Evolutionary conservation across 179 eudicot genomes (phyloP).

Genomic region (Heliamphora pulchella): DNA sequence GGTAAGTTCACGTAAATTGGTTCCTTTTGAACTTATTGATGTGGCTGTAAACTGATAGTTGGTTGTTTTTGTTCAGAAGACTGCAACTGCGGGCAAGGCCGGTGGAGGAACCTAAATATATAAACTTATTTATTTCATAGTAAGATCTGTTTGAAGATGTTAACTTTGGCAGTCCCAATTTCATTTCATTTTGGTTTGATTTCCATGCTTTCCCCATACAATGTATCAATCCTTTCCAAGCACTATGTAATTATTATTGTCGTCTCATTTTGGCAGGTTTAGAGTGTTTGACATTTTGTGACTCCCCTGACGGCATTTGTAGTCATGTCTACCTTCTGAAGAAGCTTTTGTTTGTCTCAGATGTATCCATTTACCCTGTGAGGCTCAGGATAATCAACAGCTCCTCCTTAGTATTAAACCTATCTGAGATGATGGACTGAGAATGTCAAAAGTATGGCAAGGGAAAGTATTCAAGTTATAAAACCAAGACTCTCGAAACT

Average conservation of each 20-base stretch:
- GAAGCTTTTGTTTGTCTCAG: constrained; percentile 8
- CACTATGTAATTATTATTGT: background rate
- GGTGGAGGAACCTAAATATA: constrained; percentile 45
- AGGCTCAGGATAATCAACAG: constrained; percentile 14
- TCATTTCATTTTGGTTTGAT: background rate
- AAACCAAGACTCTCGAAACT: background rate
- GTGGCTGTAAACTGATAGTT: background rate
- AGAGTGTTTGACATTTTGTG: constrained; percentile 13
- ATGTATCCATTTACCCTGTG: constrained; percentile 9
- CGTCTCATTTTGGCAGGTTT: constrained; percentile 19
- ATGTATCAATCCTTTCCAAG: too few species aligned
- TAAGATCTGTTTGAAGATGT: constrained; percentile 18
- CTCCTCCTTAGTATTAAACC: constrained; percentile 1
- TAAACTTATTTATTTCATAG: constrained; percentile 13
- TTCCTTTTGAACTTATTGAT: background rate
- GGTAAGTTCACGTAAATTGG: constrained; percentile 18
- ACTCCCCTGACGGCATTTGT: constrained; percentile 12
- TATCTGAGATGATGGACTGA: background rate
- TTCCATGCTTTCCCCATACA: background rate
- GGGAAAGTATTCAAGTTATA: background rate
- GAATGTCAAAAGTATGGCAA: constrained; percentile 12
- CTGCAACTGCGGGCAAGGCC: constrained; percentile 38
- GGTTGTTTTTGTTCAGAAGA: constrained; percentile 36
- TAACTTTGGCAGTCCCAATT: background rate
- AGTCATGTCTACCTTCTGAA: constrained; percentile 8